These are phyloP conservation scores for Plantago elongata DNA, from an alignment of 257 asterid species.

Conservation along the genomic window DNA sequence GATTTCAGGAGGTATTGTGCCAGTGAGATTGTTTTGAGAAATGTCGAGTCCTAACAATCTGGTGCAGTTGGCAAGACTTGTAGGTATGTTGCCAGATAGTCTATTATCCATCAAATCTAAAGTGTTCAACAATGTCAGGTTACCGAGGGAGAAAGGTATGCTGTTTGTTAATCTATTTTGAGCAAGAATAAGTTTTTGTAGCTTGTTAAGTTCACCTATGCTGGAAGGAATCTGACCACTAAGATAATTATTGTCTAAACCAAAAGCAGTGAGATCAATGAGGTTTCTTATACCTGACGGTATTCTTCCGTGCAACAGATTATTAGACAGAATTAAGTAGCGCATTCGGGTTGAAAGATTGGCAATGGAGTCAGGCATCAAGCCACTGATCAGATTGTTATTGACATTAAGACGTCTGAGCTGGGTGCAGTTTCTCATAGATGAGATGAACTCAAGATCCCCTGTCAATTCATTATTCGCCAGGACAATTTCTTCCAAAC, in stretches of 20 bases:
- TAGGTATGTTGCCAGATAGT: not conserved
- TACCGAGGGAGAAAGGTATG: not conserved
- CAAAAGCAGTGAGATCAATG: not conserved
- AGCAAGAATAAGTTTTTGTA: not conserved
- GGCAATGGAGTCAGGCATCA: slow-evolving; percentile 17
- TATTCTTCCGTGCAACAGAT: not conserved
- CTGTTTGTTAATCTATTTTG: not conserved
- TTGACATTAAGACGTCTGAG: slow-evolving; percentile 15
- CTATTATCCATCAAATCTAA: not conserved
- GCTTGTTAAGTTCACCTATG: not conserved
- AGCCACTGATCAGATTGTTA: slow-evolving; percentile 28
- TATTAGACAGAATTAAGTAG: not conserved
- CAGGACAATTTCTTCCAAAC: slow-evolving; percentile 6
- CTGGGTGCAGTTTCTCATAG: slow-evolving; percentile 30
- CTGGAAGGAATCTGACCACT: not conserved
- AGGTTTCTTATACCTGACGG: not conserved
- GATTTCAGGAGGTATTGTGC: not conserved
- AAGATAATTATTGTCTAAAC: not conserved
- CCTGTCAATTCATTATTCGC: slow-evolving; percentile 15
- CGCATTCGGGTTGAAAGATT: not conserved
- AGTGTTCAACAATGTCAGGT: not conserved
- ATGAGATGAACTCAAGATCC: slow-evolving; percentile 24
- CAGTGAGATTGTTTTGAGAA: slow-evolving; percentile 2
- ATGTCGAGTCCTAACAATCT: slow-evolving; percentile 14
- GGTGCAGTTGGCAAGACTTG: not conserved